phyloP scores from a whole-genome alignment of 345 rosid genomes.

The Theobroma cacao region DNA sequence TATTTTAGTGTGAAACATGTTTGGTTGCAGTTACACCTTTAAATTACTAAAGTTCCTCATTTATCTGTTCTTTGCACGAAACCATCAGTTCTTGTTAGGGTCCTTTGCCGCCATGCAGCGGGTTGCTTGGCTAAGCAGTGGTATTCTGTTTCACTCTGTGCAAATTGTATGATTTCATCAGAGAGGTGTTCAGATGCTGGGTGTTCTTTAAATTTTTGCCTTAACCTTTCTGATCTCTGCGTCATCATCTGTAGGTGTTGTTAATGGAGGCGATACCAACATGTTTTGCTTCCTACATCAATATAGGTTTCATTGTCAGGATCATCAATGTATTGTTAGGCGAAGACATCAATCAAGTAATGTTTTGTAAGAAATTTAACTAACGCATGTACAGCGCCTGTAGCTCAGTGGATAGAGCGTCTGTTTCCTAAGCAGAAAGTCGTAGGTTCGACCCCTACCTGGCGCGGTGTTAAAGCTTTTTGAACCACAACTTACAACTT shows the following conservation, averaged over 20 bases:
- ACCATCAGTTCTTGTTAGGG: neutral
- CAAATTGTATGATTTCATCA: neutral
- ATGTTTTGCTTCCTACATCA: neutral
- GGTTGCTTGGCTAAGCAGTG: neutral
- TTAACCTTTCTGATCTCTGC: neutral
- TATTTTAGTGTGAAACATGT: neutral
- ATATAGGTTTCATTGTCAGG: neutral
- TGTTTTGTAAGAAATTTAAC: no score
- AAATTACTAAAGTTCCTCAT: neutral
- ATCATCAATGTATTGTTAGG: neutral
- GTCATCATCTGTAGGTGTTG: neutral
- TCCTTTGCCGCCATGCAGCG: neutral
- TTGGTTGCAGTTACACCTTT: neutral
- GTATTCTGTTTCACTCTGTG: neutral
- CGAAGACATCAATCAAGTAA: neutral
- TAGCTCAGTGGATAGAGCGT: slow-evolving; percentile 99
- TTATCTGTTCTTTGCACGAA: neutral
- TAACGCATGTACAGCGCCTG: slow-evolving; percentile 81
- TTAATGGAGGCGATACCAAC: neutral
- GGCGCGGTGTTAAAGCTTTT: neutral
- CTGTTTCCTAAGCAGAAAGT: slow-evolving; percentile 99
- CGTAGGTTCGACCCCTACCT: neutral
- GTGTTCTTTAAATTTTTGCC: no score
- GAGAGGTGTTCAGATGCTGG: neutral
- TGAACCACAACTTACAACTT: neutral